Base-by-base conservation (phyloP, 2,329 filamentous ascomycete species). In the Venturia effusa region DNA sequence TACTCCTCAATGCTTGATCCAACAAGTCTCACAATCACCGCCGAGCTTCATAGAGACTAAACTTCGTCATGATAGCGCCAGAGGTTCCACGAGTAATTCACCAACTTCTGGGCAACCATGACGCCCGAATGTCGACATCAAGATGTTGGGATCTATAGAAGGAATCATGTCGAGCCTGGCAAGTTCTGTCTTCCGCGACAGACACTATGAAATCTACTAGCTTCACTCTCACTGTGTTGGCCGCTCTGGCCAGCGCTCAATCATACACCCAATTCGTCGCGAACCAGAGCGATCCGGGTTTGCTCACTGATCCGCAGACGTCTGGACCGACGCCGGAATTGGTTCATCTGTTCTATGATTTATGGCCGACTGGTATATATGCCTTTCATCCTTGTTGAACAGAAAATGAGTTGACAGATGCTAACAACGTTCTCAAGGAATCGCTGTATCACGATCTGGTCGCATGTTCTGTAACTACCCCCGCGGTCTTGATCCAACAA, bases 401-500 rank as follows among this genome's bases (percentile, higher is more conserved):
- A 30, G 8, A 30, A 39, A 51, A 19, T 7, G 19, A 48, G 3
- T 24, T 48, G 3, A 13, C 3, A 10, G 13, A n/a, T 4, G 7
- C 43, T 62, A 22, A 67, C 19, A 51, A 19, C 11, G 67, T 43
- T 24, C 32, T 45, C 10, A 68, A 74, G 79, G 80, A 22, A 80
- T 83, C 62, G 78, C 81, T 3, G 80, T 83, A 10, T 82, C 81
- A 0, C 73, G 74, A 8, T 75, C 71, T 11, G 81, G 80, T 0
- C 76, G 80, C 59, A 79, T 76, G 66, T 83, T 83, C 68, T 79
- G 78, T 30, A 82, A 81, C 67, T 83, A 81, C 66, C 80, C 80
- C 5, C 71, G 73, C 24, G 80, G 77, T 7, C 73, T 83, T 1
- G 80, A 83, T 66, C 68, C 72, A 6, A 71, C 64, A 51, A 75